Conservation (phyloP, 257 asterid species). For the Mentha longifolia region DNA sequence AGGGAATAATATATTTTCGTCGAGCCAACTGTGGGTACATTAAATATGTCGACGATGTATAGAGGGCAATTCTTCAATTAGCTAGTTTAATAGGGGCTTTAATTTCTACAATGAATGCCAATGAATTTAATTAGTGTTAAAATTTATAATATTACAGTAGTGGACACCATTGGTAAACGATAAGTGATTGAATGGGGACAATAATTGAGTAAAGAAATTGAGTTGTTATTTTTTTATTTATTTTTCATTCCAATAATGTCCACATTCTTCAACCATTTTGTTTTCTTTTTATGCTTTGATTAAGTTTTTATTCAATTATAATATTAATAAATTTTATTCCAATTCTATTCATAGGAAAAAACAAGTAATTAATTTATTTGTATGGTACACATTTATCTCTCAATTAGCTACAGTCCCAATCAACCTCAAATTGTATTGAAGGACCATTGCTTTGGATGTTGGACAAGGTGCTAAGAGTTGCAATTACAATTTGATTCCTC, state of each 20-base stretch:
- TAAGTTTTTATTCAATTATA: not conserved
- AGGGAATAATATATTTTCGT: too few species aligned
- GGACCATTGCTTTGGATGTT: constrained; percentile 35
- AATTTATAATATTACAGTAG: not conserved
- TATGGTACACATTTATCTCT: constrained; percentile 22
- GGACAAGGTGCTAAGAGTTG: constrained; percentile 19
- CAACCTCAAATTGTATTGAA: constrained; percentile 24
- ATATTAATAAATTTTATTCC: too few species aligned
- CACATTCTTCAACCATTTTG: constrained; percentile 2
- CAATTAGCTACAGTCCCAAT: constrained; percentile 26
- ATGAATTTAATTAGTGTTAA: not conserved
- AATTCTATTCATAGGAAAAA: not conserved
- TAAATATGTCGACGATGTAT: too few species aligned
- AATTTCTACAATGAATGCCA: not conserved
- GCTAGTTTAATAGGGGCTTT: not conserved
- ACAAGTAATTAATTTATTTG: not conserved
- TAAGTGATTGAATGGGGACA: not conserved
- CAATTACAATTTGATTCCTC: constrained; percentile 25
- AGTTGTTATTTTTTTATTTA: not conserved
- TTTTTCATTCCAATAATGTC: not conserved
- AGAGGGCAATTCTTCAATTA: too few species aligned
- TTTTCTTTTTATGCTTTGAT: not conserved
- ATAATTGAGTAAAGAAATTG: not conserved
- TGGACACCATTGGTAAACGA: constrained; percentile 1
- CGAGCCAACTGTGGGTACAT: too few species aligned